phyloP scores from a whole-genome alignment of 2,329 filamentous ascomycete species.

The Pseudogymnoascus sp. region DNA sequence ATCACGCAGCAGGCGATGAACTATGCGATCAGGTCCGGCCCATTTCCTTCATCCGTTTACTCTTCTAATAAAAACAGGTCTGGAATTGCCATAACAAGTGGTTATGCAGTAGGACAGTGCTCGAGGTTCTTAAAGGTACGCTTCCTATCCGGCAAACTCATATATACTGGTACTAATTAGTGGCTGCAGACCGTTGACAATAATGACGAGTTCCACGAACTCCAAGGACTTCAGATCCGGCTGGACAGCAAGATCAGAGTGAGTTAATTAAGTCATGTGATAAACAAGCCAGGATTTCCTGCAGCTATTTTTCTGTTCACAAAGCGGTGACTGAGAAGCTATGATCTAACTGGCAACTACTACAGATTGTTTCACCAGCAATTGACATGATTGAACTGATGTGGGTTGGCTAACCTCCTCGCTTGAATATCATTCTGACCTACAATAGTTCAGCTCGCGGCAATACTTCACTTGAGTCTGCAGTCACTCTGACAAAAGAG shows the following conservation, averaged over 20 bases:
- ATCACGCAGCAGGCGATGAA: constrained; percentile 60
- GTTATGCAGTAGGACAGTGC: constrained; percentile 78
- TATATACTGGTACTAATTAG: neutral
- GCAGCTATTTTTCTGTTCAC: neutral
- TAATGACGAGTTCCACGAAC: constrained; percentile 57
- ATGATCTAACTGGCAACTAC: neutral
- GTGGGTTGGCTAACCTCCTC: constrained; percentile 50
- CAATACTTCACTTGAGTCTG: constrained; percentile 78
- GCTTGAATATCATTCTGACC: constrained; percentile 24
- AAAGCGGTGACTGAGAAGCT: neutral
- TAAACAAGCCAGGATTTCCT: neutral
- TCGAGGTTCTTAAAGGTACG: constrained; percentile 64
- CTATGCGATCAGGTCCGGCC: constrained; percentile 63
- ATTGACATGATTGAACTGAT: constrained; percentile 92
- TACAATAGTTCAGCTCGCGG: constrained; percentile 54
- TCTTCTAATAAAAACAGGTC: constrained; percentile 39
- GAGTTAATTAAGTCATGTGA: constrained; percentile 21
- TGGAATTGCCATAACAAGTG: constrained; percentile 77
- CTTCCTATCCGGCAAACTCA: neutral
- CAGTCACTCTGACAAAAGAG: constrained; percentile 72
- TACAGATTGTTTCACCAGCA: constrained; percentile 75
- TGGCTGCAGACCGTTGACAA: constrained; percentile 58
- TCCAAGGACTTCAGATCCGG: constrained; percentile 63
- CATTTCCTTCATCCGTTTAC: neutral
- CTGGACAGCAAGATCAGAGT: constrained; percentile 82